These are phyloP conservation scores for Punica granatum DNA, from an alignment of 345 rosid genomes.

Conservation along the genomic window DNA sequence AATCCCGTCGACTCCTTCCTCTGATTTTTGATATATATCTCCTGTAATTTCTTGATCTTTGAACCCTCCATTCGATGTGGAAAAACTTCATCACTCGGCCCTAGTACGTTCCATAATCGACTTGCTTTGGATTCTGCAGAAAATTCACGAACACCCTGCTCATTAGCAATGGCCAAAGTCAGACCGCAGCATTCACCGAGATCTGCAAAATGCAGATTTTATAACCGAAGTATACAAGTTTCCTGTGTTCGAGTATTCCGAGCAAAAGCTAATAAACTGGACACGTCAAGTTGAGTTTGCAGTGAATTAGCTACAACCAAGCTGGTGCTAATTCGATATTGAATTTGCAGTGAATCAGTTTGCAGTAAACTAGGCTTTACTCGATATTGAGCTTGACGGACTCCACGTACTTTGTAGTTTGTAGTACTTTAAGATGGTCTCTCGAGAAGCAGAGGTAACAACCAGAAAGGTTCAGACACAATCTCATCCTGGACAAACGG, in stretches of 20 bases:
- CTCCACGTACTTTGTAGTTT: not conserved
- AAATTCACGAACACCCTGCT: not conserved
- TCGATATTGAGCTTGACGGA: not conserved
- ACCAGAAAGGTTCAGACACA: not conserved
- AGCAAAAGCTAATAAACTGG: not conserved
- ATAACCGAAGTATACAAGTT: not conserved
- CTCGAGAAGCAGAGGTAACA: not conserved
- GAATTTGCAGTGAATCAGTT: too few relatives aligned
- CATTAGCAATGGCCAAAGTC: not conserved
- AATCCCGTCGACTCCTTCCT: not conserved
- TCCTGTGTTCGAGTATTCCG: not conserved
- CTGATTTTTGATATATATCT: too few relatives aligned
- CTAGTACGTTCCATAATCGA: not conserved
- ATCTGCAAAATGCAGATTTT: not conserved
- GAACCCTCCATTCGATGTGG: not conserved
- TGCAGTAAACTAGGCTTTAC: not conserved
- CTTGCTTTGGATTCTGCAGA: not conserved
- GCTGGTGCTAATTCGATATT: too few relatives aligned
- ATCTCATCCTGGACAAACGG: not conserved
- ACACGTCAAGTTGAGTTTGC: too few relatives aligned
- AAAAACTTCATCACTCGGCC: too few relatives aligned
- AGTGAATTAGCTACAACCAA: too few relatives aligned
- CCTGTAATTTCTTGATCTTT: too few relatives aligned
- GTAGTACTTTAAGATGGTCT: not conserved
- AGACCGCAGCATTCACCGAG: not conserved